Base-by-base conservation (phyloP, 208 protist genomes). In the Wallacemonas collosoma region DNA sequence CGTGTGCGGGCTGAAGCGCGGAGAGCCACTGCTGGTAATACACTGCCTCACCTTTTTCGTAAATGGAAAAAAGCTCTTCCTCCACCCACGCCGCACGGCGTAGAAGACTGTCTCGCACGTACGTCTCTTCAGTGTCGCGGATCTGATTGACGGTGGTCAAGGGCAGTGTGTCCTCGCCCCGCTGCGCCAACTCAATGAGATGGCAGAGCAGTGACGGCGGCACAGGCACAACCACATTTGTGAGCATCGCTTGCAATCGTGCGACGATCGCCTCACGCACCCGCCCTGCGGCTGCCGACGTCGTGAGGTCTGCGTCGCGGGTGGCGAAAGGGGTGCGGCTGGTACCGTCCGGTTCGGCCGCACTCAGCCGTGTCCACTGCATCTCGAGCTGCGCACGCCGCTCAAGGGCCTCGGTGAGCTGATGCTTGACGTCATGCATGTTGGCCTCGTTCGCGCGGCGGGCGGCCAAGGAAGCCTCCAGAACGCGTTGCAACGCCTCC, bases 401-500 rank as follows among this genome's bases (percentile, higher is more conserved):
- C 17, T 76, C 67, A 39, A 76, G 73, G 2, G 73, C 77, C 14
- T 65, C 64, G 35, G 40, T 17, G 36, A 78, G 63, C 44, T 67
- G 57, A 53, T 35, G 62, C 58, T 83, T 72, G 45, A 86, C 47
- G 14, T 81, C 80, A 1, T 56, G 43, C 41, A 81, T 53, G 57
- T 62, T 73, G 0, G 57, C 36, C 3, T 75, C 78, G 6, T 84
- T 73, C 0, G 65, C 69, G 72, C 81, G 77, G 71, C 78, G 79
- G 60, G 73, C 50, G 50, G 81, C 66, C 75, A 83, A 74, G 47
- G 85, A 60, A 9, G 79, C 77, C 66, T 90, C 86, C 9, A 84
- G 85, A n/a, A 61, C 82, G 17, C 67, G 71, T 9, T 87, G 86
- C 47, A 94, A 75, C 48, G 87, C 83, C 63, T 83, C 80, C 61